Percentiles rank a stretch among this genome's conserved stretches.
These are phyloP conservation scores for Neocallimastix lanati DNA, from an alignment of 192 early-diverging fungal species.

Conservation along the genomic window DNA sequence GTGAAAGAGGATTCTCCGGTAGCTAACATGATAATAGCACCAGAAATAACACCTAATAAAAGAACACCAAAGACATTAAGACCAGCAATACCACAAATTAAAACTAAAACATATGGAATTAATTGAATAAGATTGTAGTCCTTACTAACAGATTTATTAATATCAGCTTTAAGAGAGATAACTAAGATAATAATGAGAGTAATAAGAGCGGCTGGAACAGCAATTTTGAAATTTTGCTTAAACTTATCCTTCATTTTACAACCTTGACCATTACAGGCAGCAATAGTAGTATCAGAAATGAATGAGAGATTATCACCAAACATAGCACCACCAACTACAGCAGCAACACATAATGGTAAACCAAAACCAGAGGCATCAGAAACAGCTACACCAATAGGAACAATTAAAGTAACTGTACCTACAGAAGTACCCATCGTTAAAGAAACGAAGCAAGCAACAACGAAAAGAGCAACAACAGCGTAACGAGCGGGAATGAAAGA, in stretches of 20 bases:
- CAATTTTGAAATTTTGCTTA: no score
- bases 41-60: background rate
- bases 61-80: no score
- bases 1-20: background rate
- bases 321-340: background rate
- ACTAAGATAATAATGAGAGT: background rate
- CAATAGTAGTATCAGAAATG: no score
- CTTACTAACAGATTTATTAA: background rate
- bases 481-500: background rate
- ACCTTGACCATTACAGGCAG: no score
- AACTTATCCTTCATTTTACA: no score
- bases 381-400: background rate
- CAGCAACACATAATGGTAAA: background rate
- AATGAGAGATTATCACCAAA: background rate
- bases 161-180: background rate
- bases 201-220: no score
- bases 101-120: background rate
- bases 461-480: background rate
- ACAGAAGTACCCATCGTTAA: no score
- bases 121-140: background rate
- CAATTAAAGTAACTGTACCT: no score
- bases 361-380: background rate
- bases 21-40: background rate
- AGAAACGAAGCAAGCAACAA: no score
- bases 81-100: no score